Evolutionary conservation across 768 basidiomycete species (phyloP).

Genomic region (Rhodotorula graminis): DNA sequence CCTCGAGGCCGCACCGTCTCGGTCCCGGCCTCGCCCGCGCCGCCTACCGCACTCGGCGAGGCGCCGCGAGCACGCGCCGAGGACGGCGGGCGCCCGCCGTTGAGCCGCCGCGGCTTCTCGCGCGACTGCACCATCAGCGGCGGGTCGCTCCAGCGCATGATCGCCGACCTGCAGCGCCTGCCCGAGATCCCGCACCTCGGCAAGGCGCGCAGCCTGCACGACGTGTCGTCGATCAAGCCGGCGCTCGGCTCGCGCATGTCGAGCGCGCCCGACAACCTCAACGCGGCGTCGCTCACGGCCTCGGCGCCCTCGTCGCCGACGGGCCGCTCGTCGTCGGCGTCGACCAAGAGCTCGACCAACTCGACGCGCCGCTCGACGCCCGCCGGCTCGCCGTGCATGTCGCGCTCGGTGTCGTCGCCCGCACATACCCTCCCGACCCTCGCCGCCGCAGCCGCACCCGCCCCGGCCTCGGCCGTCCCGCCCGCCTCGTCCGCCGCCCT

Average conservation of each 20-base stretch:
- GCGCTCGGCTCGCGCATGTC: conserved; percentile 13
- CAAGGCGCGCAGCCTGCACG: conserved; percentile 19
- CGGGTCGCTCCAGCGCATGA: conserved; percentile 33
- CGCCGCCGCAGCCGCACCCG: neutral
- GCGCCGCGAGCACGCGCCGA: neutral
- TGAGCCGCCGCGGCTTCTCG: conserved; percentile 7
- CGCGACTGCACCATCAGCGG: conserved; percentile 35
- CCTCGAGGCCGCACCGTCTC: conserved; percentile 17
- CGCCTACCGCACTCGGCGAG: neutral
- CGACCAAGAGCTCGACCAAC: neutral
- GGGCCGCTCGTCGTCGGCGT: neutral
- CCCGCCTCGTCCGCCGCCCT: neutral
- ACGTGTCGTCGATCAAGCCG: conserved; percentile 5
- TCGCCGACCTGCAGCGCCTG: conserved; percentile 28
- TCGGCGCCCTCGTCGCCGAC: neutral
- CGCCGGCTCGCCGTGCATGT: conserved; percentile 5
- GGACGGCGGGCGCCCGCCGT: neutral
- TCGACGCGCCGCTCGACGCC: neutral
- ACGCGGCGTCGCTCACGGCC: neutral
- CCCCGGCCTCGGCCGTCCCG: neutral
- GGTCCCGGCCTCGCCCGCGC: conserved; percentile 9
- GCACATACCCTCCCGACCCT: neutral
- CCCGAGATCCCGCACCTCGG: conserved; percentile 12
- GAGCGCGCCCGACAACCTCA: conserved; percentile 20
- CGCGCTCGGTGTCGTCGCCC: conserved; percentile 9